These are phyloP conservation scores for Ilex aquifolium DNA, from an alignment of 257 asterid species.

Conservation along the genomic window DNA sequence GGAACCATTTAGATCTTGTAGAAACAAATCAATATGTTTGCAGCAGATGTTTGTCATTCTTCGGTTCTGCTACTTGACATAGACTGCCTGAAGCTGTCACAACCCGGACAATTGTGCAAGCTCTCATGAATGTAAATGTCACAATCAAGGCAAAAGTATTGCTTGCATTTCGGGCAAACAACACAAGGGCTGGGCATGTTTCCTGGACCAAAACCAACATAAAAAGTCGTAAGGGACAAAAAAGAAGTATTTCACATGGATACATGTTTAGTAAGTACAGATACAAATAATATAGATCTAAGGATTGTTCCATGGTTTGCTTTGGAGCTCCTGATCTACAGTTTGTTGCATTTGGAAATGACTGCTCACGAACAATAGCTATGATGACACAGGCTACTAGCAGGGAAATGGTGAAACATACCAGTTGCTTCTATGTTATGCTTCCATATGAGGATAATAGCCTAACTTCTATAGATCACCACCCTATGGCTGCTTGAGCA, in stretches of 20 bases:
- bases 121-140: constrained; percentile 96
- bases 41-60: constrained; percentile 15
- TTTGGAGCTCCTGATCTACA: background rate
- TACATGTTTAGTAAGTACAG: background rate
- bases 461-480: too few relatives aligned
- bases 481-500: too few relatives aligned
- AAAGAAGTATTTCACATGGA: background rate
- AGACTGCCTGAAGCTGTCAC: constrained; percentile 75
- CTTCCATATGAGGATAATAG: too few relatives aligned
- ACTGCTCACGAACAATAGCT: too few relatives aligned
- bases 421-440: too few relatives aligned
- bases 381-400: too few relatives aligned
- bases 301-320: background rate
- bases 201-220: constrained; percentile 36
- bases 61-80: constrained; percentile 13
- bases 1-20: too few relatives aligned
- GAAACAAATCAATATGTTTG: too few relatives aligned
- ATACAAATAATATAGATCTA: background rate
- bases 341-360: too few relatives aligned
- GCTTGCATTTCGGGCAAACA: constrained; percentile 84
- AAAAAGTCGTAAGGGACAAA: background rate
- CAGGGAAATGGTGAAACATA: too few relatives aligned
- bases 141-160: constrained; percentile 82
- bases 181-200: constrained; percentile 58
- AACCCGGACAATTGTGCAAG: constrained; percentile 96